Conservation (phyloP, 768 basidiomycete species). For the Lyophyllum decastes region DNA sequence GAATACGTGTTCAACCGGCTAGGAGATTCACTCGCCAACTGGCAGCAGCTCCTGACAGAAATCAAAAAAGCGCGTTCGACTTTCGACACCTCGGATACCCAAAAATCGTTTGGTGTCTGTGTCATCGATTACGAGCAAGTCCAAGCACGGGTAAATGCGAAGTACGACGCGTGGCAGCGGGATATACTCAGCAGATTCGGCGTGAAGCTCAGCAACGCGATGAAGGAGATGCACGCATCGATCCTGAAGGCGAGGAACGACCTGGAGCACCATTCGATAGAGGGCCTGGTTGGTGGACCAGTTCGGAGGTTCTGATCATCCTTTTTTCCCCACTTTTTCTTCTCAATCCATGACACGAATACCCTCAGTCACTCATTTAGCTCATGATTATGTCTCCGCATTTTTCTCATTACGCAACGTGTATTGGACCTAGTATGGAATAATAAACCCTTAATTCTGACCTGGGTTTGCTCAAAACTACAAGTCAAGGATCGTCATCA, state of each 20-base stretch:
- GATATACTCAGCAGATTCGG: constrained; percentile 94
- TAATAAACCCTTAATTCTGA: constrained; percentile 1
- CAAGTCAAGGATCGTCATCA: no score
- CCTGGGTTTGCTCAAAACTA: neutral
- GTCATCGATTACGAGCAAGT: constrained; percentile 98
- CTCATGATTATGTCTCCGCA: constrained; percentile 4
- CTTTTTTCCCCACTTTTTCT: constrained; percentile 4
- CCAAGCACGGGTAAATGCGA: constrained; percentile 95
- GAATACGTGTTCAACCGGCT: constrained; percentile 96
- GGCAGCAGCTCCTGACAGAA: constrained; percentile 95
- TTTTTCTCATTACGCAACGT: constrained; percentile 9
- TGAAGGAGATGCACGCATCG: constrained; percentile 97
- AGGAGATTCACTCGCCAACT: constrained; percentile 89
- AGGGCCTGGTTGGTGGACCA: constrained; percentile 70
- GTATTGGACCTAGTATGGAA: constrained; percentile 16
- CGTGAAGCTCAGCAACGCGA: constrained; percentile 86
- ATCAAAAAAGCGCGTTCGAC: constrained; percentile 97
- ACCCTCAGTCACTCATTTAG: constrained; percentile 18
- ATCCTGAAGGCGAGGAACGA: constrained; percentile 95
- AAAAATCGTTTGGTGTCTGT: constrained; percentile 89
- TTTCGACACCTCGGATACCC: constrained; percentile 95
- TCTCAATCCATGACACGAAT: constrained; percentile 8
- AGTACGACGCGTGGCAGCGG: constrained; percentile 97
- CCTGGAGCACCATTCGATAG: constrained; percentile 94
- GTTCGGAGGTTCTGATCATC: constrained; percentile 49